Evolutionary conservation across 441 rosid species (phyloP).

Genomic region (Populus hybrid): DNA sequence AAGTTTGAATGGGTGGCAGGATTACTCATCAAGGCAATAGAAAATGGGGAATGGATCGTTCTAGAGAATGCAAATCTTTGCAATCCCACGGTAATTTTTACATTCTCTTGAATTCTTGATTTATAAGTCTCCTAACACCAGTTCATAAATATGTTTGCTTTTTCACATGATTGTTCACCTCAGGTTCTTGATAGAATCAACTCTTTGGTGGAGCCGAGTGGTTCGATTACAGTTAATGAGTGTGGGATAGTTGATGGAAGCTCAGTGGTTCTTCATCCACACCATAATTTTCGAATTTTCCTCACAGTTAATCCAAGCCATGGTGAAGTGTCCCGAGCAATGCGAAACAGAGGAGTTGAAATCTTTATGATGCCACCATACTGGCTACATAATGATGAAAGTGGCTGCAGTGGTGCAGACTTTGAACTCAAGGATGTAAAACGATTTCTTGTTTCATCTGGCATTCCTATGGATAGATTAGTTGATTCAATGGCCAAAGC

Average conservation of each 20-base stretch:
- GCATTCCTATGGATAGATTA: constrained; percentile 60
- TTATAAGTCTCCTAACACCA: constrained; percentile 7
- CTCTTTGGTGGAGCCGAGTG: constrained; percentile 92
- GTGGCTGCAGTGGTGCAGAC: constrained; percentile 41
- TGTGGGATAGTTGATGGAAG: constrained; percentile 88
- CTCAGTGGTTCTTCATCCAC: constrained; percentile 78
- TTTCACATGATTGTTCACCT: constrained; percentile 19
- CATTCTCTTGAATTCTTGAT: constrained; percentile 12
- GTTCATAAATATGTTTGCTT: constrained; percentile 6
- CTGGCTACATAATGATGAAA: constrained; percentile 62
- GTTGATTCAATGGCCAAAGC: constrained; percentile 90
- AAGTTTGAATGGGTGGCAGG: constrained; percentile 99
- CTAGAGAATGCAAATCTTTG: constrained; percentile 96
- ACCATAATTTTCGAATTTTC: constrained; percentile 86
- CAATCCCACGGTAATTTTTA: constrained; percentile 80
- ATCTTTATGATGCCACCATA: constrained; percentile 91
- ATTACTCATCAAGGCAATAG: constrained; percentile 78
- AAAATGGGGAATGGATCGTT: constrained; percentile 97
- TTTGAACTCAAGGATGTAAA: constrained; percentile 57
- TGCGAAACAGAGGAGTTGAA: constrained; percentile 99
- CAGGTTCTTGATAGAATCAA: constrained; percentile 99
- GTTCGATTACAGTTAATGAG: constrained; percentile 90
- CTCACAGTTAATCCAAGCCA: constrained; percentile 83
- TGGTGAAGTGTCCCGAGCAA: constrained; percentile 97
- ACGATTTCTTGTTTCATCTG: constrained; percentile 72